Conservation (phyloP, 2,329 filamentous ascomycete genomes). For the Drechslerella stenobrocha region DNA sequence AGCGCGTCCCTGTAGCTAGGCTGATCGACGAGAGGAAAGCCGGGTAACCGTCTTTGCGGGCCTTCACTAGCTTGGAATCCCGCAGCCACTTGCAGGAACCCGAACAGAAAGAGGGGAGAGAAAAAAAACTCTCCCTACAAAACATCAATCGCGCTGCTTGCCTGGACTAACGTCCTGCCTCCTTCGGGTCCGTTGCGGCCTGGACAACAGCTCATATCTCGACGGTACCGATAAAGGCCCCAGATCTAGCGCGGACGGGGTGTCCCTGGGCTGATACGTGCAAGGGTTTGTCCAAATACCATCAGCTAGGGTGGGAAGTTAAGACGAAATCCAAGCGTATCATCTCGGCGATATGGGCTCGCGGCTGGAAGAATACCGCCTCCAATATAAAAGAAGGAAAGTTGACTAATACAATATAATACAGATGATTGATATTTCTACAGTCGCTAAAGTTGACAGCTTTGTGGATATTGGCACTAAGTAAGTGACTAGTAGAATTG, state of each 20-base stretch:
- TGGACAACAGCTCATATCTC: conserved; percentile 27
- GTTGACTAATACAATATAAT: too few relatives aligned
- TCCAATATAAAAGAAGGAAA: too few relatives aligned
- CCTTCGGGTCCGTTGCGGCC: conserved; percentile 9
- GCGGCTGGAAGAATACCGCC: too few relatives aligned
- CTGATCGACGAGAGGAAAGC: too few relatives aligned
- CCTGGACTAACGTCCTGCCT: conserved; percentile 2
- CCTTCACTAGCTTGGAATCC: background rate
- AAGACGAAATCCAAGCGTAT: conserved; percentile 13
- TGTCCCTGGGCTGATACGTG: conserved; percentile 22
- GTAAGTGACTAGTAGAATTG: background rate
- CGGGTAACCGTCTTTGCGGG: background rate
- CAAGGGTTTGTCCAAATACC: conserved; percentile 17
- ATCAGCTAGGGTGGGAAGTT: conserved; percentile 17
- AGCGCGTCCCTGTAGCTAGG: too few relatives aligned
- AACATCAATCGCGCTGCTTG: background rate
- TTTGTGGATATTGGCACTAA: background rate
- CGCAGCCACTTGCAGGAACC: too few relatives aligned
- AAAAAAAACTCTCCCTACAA: background rate
- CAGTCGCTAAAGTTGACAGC: conserved; percentile 6
- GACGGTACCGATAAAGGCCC: conserved; percentile 46
- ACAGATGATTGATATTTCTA: too few relatives aligned
- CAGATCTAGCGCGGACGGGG: conserved; percentile 37
- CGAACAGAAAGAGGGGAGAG: background rate
- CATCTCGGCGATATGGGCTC: background rate